Percentiles rank a stretch among this genome's conserved stretches.
Evolutionary conservation across 192 early-diverging fungal genomes (phyloP).

Genomic region (Thoreauomyces humboldtii): DNA sequence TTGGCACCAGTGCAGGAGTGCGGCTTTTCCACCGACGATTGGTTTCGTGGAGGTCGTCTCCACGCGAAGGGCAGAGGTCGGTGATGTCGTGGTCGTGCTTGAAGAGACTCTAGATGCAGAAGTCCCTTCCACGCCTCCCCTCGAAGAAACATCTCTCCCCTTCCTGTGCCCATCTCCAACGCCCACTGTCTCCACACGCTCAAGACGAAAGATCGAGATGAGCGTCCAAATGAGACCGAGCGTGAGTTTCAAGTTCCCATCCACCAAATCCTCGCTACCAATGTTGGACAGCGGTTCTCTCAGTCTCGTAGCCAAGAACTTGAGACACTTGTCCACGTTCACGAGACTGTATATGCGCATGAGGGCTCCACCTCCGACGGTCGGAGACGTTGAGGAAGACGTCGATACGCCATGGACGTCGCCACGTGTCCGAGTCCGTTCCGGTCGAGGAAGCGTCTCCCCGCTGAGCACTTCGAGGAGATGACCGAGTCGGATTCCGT

Average conservation of each 20-base stretch:
- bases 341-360: constrained; percentile 35
- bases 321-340: constrained; percentile 35
- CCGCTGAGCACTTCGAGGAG: constrained; percentile 30
- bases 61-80: no score
- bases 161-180: no score
- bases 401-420: not conserved
- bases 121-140: no score
- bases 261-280: constrained; percentile 38
- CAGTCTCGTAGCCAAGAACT: constrained; percentile 19
- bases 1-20: constrained; percentile 30
- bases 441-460: constrained; percentile 21
- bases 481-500: constrained; percentile 27
- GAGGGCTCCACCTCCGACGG: not conserved
- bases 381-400: no score
- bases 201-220: constrained; percentile 20
- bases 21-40: constrained; percentile 9
- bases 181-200: no score
- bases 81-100: no score
- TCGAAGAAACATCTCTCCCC: no score
- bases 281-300: constrained; percentile 24
- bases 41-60: not conserved
- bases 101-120: no score
- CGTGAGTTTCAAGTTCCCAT: constrained; percentile 35
- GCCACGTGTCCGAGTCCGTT: constrained; percentile 7
- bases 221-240: constrained; percentile 35